Evolutionary conservation across 148 eudicot genomes (phyloP).

Genomic region (Fallopia convolvulus): DNA sequence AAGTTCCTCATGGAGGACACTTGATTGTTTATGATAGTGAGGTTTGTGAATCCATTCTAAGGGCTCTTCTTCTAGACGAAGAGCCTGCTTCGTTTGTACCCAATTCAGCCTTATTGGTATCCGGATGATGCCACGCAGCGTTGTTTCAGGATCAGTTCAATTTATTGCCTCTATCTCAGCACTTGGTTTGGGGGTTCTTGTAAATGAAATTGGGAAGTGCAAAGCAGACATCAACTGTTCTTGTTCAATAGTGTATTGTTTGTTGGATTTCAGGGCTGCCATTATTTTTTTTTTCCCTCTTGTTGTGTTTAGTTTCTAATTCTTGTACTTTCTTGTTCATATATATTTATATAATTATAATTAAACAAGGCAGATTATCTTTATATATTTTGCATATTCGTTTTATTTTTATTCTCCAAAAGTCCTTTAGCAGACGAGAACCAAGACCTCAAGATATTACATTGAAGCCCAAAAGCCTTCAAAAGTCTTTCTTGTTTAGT

Average conservation of each 20-base stretch:
- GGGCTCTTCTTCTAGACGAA: slow-evolving; percentile 42
- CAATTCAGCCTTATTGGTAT: slow-evolving; percentile 3
- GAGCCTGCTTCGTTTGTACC: slow-evolving; percentile 26
- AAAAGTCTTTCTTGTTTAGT: too few relatives aligned
- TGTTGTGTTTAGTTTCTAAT: too few relatives aligned
- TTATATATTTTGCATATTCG: too few relatives aligned
- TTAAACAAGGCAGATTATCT: background rate
- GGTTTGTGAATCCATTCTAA: slow-evolving; percentile 34
- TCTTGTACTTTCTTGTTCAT: background rate
- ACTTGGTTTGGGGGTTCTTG: slow-evolving; percentile 21
- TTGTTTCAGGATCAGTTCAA: slow-evolving; percentile 19
- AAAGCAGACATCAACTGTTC: background rate
- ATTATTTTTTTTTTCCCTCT: background rate
- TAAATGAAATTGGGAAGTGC: slow-evolving; percentile 16
- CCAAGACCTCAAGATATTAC: too few relatives aligned
- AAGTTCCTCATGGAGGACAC: slow-evolving; percentile 46
- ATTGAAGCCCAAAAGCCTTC: too few relatives aligned
- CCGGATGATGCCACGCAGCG: background rate
- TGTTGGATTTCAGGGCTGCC: background rate
- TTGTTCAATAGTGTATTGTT: background rate
- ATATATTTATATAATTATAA: background rate
- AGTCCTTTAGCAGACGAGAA: too few relatives aligned
- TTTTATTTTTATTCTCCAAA: too few relatives aligned
- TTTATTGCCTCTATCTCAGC: slow-evolving; percentile 1
- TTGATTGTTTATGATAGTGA: slow-evolving; percentile 33